Conservation (phyloP, 1,284 basidiomycete species). For the Tilletia caries region DNA sequence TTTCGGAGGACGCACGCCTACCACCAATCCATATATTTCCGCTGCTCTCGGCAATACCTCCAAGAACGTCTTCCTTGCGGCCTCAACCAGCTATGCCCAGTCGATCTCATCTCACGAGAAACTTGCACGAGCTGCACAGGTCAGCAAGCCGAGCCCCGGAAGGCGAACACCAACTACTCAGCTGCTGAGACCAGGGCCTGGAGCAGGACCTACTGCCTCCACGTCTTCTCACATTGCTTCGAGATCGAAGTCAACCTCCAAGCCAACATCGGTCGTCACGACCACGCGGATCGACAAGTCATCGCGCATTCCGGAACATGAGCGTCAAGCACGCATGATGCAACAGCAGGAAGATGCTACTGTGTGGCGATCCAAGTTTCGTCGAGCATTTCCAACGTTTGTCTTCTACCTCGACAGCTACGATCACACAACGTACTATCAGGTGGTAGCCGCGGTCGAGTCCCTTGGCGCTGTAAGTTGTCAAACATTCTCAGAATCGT, state of each 20-base stretch:
- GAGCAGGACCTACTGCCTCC: background rate
- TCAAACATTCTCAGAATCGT: background rate
- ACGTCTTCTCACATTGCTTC: too few species aligned
- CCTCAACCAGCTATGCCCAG: too few species aligned
- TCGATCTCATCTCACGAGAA: background rate
- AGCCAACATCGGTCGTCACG: constrained; percentile 23
- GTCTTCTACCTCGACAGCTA: constrained; percentile 50
- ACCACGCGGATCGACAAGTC: constrained; percentile 38
- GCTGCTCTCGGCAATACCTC: background rate
- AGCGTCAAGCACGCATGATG: constrained; percentile 30
- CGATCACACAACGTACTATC: constrained; percentile 29
- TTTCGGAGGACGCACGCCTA: background rate
- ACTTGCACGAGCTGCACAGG: background rate
- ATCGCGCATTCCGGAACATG: constrained; percentile 34
- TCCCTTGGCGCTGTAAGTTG: constrained; percentile 38
- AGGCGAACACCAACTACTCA: constrained; percentile 11
- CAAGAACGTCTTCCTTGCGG: background rate
- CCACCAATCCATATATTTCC: background rate
- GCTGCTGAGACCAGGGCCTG: background rate
- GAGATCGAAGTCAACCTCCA: background rate
- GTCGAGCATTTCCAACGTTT: constrained; percentile 45
- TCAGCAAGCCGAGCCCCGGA: background rate
- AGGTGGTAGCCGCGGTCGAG: constrained; percentile 30
- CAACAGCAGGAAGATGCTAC: constrained; percentile 29
- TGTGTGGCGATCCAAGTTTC: constrained; percentile 39